Evolutionary conservation across 2,329 filamentous ascomycete species (phyloP).

Genomic region (Arthroderma sp.): DNA sequence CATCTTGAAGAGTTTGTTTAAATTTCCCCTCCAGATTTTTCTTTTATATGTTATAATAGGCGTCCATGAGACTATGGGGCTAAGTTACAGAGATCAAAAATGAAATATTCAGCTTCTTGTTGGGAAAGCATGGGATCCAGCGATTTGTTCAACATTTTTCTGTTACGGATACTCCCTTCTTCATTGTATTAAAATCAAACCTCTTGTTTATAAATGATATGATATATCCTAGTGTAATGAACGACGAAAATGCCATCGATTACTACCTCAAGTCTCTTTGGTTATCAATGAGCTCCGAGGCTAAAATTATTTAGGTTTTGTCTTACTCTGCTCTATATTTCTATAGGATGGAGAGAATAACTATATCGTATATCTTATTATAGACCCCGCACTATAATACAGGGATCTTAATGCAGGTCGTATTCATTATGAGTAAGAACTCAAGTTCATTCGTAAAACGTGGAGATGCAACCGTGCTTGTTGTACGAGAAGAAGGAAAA

Average conservation of each 20-base stretch:
- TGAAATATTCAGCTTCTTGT: not conserved
- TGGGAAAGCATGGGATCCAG: not conserved
- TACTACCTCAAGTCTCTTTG: too few species aligned
- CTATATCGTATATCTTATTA: too few species aligned
- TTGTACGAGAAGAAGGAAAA: not conserved
- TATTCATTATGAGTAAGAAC: not conserved
- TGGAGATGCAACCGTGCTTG: not conserved
- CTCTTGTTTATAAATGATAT: not conserved
- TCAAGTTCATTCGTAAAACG: not conserved
- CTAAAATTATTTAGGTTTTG: too few species aligned
- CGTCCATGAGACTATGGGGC: not conserved
- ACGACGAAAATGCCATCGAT: too few species aligned
- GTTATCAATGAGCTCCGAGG: too few species aligned
- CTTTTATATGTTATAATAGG: not conserved
- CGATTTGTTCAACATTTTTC: not conserved
- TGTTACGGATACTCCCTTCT: not conserved
- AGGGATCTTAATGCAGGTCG: not conserved
- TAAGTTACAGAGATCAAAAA: not conserved
- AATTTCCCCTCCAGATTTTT: not conserved
- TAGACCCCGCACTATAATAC: not conserved
- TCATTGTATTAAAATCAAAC: not conserved
- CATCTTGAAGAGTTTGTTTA: slow-evolving; percentile 1
- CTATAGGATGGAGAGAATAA: not conserved
- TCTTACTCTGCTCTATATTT: not conserved
- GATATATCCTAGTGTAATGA: too few species aligned